Evolutionary conservation across 441 rosid genomes (phyloP), one percentile per base, ranked within the genome.

Genomic region (Euphorbia celastroides): DNA sequence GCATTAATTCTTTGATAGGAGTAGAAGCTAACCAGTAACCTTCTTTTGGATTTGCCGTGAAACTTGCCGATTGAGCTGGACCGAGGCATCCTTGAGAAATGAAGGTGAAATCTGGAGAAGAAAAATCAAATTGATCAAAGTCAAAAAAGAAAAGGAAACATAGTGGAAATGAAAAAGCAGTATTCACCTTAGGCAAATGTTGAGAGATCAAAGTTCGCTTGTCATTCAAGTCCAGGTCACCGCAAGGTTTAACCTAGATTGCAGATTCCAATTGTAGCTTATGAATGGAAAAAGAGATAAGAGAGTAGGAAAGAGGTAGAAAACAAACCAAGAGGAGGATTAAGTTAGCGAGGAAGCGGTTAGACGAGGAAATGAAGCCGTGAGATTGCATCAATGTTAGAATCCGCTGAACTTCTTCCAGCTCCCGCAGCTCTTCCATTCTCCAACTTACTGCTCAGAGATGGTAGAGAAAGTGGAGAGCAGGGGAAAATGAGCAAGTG

Each of bases 361-460:
- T 72, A 1, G 75, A 57, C 51, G 76, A 27, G 30, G 84, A 57
- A 60, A 70, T 41, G 25, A 86, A 63, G 67, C 80, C 75, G 54
- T 65, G 79, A 16, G 79, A 76, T 46, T 83, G 72, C 79, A 88
- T 75, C 14, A 81, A 74, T 23, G 75, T 70, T 65, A 83, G 61
- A 70, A 83, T 81, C 70, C 69, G 81, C 70, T 93, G 92, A 27
- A 71, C 69, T 77, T 79, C 79, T 79, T 88, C 96, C 70, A 90
- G 78, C 79, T 80, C 82, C 81, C 66, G 84, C 65, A 93, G 75
- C 74, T 81, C 96, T 75, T 93, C 98, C 98, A 90, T 92, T 12
- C n/a, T 55, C 14, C 31, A 7, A 16, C 44, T 38, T 34, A 34
- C 38, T 34, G 5, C 4, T 9, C n/a, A n/a, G n/a, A n/a, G n/a